Conservation (phyloP, 2,329 filamentous ascomycete genomes). For the Colletotrichum cereale region DNA sequence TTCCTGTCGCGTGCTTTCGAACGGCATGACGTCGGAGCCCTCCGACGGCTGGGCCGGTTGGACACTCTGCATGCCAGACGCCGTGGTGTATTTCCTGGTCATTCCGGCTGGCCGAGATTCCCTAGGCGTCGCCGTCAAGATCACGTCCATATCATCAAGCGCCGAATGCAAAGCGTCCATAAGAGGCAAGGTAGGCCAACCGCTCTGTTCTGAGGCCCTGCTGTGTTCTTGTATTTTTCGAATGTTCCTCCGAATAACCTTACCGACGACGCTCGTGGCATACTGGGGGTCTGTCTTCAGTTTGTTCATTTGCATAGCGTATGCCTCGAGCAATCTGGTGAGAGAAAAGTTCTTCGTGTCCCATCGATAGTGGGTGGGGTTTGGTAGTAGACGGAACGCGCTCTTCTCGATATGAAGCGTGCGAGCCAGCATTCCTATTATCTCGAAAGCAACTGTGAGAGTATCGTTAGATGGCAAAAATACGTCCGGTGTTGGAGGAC, state of each 20-base stretch:
- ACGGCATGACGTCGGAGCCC: neutral
- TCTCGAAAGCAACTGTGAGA: constrained; percentile 66
- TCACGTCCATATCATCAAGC: constrained; percentile 57
- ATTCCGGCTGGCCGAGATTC: constrained; percentile 17
- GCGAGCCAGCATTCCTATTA: constrained; percentile 68
- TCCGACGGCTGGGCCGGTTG: neutral
- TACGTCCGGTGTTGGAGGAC: neutral
- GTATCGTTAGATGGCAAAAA: neutral
- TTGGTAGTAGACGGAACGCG: constrained; percentile 67
- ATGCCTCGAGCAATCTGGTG: constrained; percentile 56
- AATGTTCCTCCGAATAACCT: constrained; percentile 17
- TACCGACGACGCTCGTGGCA: constrained; percentile 8
- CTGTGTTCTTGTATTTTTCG: constrained; percentile 45
- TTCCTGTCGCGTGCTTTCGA: constrained; percentile 45
- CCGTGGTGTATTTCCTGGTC: constrained; percentile 9
- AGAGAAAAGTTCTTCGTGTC: constrained; percentile 62
- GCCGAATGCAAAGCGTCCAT: constrained; percentile 56
- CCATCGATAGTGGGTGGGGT: constrained; percentile 68
- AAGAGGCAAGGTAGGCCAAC: constrained; percentile 50
- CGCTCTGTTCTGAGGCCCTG: constrained; percentile 26
- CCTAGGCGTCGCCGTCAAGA: constrained; percentile 53
- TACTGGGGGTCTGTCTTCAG: neutral
- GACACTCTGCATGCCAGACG: neutral
- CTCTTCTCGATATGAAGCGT: constrained; percentile 63
- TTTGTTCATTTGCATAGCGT: constrained; percentile 46